Conservation (phyloP, 495 filamentous ascomycete genomes). For the Astrothelium subdiscretum region DNA sequence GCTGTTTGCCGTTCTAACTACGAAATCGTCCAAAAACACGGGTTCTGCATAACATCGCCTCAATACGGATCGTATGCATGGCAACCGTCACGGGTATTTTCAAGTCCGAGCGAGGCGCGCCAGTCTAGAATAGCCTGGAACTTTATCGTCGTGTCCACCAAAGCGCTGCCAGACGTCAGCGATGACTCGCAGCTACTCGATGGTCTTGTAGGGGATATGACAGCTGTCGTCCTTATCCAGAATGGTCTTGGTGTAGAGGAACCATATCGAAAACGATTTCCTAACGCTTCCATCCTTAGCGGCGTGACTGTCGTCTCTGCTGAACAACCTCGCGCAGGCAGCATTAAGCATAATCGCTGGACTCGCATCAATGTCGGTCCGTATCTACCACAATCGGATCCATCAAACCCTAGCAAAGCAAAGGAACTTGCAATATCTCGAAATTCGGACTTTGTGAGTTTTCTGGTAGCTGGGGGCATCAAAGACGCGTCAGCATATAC, state of each 20-base stretch:
- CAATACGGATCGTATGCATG: constrained; percentile 44
- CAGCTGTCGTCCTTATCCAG: constrained; percentile 51
- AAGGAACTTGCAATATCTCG: constrained; percentile 1
- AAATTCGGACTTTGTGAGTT: constrained; percentile 21
- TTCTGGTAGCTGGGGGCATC: constrained; percentile 34
- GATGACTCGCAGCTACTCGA: constrained; percentile 28
- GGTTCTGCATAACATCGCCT: constrained; percentile 39
- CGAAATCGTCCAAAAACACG: constrained; percentile 32
- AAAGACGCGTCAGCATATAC: constrained; percentile 33
- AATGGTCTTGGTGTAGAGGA: constrained; percentile 62
- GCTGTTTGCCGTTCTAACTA: constrained; percentile 49
- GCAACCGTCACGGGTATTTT: constrained; percentile 36
- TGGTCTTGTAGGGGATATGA: constrained; percentile 20
- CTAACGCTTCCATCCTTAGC: constrained; percentile 42
- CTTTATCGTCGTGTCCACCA: constrained; percentile 29
- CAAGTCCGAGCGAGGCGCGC: constrained; percentile 21
- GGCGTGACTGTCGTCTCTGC: constrained; percentile 48
- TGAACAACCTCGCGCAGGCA: constrained; percentile 37
- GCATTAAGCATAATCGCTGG: constrained; percentile 49
- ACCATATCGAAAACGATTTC: constrained; percentile 46
- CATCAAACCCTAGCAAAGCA: constrained; percentile 2
- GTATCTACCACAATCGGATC: constrained; percentile 29
- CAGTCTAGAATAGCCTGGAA: constrained; percentile 19
- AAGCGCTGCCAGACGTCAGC: constrained; percentile 27
- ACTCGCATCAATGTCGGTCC: constrained; percentile 47